Conservation (phyloP, 805 yeast genomes). For the Candida odintsovae region DNA sequence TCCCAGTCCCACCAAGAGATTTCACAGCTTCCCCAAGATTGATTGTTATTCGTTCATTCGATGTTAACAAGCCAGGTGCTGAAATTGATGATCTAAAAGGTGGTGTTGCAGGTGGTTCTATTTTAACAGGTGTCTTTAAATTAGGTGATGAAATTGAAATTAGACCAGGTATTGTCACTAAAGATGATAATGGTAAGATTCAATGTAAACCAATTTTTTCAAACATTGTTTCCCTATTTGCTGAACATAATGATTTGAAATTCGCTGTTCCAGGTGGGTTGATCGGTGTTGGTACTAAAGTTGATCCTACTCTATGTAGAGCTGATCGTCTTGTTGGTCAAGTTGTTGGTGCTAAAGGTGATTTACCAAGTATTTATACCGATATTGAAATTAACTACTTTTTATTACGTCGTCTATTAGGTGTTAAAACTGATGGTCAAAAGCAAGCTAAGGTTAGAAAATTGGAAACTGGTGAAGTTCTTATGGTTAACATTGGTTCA, state of each 20-base stretch:
- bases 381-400: slow-evolving; percentile 97
- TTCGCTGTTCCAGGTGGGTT: slow-evolving; percentile 99
- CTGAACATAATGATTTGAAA: slow-evolving; percentile 95
- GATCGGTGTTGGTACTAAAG: slow-evolving; percentile 98
- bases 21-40: slow-evolving; percentile 89
- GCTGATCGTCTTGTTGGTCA: slow-evolving; percentile 99
- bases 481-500: slow-evolving; percentile 98
- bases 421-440: slow-evolving; percentile 97
- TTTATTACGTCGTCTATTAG: slow-evolving; percentile 91
- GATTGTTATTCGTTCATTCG: slow-evolving; percentile 96
- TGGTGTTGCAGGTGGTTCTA: slow-evolving; percentile 99
- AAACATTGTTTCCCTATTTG: slow-evolving; percentile 87
- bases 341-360: slow-evolving; percentile 96
- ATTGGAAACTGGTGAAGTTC: slow-evolving; percentile 87
- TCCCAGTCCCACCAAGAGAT: slow-evolving; percentile 96
- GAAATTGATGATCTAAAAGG: slow-evolving; percentile 96
- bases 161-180: slow-evolving; percentile 98
- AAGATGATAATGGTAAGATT: slow-evolving; percentile 80
- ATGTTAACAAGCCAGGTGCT: slow-evolving; percentile 98
- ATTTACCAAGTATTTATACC: slow-evolving; percentile 91
- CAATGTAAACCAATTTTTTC: slow-evolving; percentile 96
- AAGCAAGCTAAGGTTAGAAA: slow-evolving; percentile 96
- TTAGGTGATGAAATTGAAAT: slow-evolving; percentile 98
- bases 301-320: slow-evolving; percentile 97
- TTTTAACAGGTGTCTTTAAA: slow-evolving; percentile 92